Evolutionary conservation across 1,139 yeast genomes (phyloP).

Genomic region (Wickerhamomyces sp.): DNA sequence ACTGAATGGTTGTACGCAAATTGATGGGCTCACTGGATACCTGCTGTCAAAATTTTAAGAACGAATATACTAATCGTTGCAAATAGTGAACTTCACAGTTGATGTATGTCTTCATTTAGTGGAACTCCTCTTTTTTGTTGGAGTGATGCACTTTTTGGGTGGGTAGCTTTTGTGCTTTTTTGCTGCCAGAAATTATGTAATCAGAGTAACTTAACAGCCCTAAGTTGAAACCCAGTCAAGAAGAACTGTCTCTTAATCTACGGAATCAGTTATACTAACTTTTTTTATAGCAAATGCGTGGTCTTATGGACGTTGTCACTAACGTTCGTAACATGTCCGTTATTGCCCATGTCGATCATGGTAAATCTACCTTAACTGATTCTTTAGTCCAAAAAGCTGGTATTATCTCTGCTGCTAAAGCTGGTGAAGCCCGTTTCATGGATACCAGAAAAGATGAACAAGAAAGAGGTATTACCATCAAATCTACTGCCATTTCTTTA

Average conservation of each 20-base stretch:
- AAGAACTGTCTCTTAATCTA: background rate
- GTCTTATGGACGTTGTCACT: constrained; percentile 98
- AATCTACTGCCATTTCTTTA: constrained; percentile 97
- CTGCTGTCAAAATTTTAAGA: background rate
- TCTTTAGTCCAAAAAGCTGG: constrained; percentile 99
- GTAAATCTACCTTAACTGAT: constrained; percentile 98
- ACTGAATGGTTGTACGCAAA: no score
- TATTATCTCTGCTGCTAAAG: constrained; percentile 99
- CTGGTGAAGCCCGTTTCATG: constrained; percentile 99
- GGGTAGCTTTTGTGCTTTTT: no score
- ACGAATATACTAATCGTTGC: constrained; percentile 1
- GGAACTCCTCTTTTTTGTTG: background rate
- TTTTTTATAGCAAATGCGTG: constrained; percentile 72
- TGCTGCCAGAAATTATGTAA: no score
- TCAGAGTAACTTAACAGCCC: background rate
- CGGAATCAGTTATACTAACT: constrained; percentile 13
- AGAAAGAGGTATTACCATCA: constrained; percentile 99
- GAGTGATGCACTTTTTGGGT: no score
- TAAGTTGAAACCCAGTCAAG: background rate
- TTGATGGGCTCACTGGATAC: no score
- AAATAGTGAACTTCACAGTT: constrained; percentile 27
- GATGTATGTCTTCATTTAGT: constrained; percentile 20
- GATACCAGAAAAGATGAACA: constrained; percentile 99
- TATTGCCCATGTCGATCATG: constrained; percentile 99
- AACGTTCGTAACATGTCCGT: constrained; percentile 99